These are phyloP conservation scores for Capsicum chinense DNA, from an alignment of 257 asterid species.

Conservation along the genomic window DNA sequence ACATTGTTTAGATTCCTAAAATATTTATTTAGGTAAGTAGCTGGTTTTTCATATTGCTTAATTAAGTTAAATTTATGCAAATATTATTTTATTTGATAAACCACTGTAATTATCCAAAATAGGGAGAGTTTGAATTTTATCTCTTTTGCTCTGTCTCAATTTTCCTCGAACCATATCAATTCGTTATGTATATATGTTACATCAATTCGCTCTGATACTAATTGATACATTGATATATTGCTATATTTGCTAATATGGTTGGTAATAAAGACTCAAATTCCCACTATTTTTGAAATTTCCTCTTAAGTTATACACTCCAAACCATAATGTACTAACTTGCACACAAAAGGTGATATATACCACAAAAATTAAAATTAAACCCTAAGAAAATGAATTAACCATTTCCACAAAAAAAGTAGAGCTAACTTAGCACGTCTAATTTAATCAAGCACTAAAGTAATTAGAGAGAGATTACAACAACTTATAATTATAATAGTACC, in stretches of 20 bases:
- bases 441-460: background rate
- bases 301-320: background rate
- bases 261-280: no score
- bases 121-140: no score
- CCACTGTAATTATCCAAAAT: no score
- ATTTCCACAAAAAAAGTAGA: background rate
- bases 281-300: no score
- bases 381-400: background rate
- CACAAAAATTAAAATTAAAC: constrained; percentile 3
- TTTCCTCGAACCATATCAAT: no score
- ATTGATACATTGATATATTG: no score
- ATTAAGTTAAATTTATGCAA: background rate
- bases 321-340: background rate
- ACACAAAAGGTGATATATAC: background rate
- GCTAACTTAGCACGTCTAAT: constrained; percentile 9
- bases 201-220: no score
- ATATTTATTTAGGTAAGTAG: background rate
- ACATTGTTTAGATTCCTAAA: background rate
- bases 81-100: no score
- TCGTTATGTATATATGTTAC: no score
- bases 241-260: no score
- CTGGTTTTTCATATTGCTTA: background rate
- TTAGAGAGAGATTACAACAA: constrained; percentile 13
- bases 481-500: background rate
- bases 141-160: no score